Evolutionary conservation across 1,139 yeast species (phyloP).

Genomic region (Tardiomyces digboiensis): DNA sequence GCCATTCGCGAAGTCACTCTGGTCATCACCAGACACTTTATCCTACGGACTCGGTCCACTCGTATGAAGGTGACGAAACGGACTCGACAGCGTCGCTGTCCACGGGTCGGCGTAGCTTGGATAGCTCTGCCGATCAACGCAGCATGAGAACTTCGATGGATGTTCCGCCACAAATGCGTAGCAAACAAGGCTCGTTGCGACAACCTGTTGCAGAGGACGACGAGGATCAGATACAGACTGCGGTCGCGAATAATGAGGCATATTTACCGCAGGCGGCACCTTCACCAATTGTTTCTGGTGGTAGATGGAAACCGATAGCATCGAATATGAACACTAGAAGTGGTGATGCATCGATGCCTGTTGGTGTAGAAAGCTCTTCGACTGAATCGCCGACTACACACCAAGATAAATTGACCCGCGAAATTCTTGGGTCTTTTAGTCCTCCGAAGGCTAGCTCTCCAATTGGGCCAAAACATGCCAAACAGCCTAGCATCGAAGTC

Average conservation of each 20-base stretch:
- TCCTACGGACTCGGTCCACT: background rate
- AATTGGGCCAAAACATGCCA: background rate
- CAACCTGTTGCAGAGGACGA: background rate
- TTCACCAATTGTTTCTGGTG: constrained; percentile 5
- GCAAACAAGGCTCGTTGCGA: background rate
- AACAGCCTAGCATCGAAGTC: background rate
- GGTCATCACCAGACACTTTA: background rate
- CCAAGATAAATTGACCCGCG: constrained; percentile 17
- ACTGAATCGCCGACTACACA: constrained; percentile 1
- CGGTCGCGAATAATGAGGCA: background rate
- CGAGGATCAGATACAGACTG: background rate
- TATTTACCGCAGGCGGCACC: constrained; percentile 10
- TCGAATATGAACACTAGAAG: background rate
- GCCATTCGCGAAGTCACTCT: background rate
- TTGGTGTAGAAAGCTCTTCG: background rate
- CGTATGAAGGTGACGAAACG: constrained; percentile 3
- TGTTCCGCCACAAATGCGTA: background rate
- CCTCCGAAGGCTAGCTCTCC: constrained; percentile 11
- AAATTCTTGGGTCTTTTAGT: constrained; percentile 16
- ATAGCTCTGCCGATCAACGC: constrained; percentile 6
- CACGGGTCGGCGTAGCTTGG: constrained; percentile 18
- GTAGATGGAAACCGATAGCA: constrained; percentile 2
- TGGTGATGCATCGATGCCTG: background rate
- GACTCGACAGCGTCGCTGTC: constrained; percentile 22
- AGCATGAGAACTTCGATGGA: background rate